These are phyloP conservation scores for Candida smagusa DNA, from an alignment of 1,139 yeast species.

Conservation along the genomic window DNA sequence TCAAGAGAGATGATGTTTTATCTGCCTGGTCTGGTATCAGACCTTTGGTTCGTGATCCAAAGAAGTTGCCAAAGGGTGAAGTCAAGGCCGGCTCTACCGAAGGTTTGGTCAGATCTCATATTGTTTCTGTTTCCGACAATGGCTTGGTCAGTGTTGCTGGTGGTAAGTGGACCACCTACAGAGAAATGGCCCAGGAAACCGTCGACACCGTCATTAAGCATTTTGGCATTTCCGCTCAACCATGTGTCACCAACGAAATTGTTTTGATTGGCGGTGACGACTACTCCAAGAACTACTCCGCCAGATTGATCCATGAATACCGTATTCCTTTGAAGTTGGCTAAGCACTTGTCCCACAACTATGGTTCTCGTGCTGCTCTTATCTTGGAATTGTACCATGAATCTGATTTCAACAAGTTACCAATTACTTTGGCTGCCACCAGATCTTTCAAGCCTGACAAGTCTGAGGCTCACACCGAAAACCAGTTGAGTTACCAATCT, in stretches of 20 bases:
- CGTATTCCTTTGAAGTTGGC: conserved; percentile 74
- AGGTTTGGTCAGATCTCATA: conserved; percentile 87
- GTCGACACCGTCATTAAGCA: conserved; percentile 68
- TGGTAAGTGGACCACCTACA: conserved; percentile 97
- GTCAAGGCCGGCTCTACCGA: conserved; percentile 54
- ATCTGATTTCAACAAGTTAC: conserved; percentile 55
- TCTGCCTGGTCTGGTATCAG: conserved; percentile 98
- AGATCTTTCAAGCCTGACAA: conserved; percentile 34
- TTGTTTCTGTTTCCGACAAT: conserved; percentile 66
- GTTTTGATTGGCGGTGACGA: conserved; percentile 76
- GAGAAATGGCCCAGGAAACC: conserved; percentile 97
- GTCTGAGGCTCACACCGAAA: conserved; percentile 28
- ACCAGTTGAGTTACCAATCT: conserved; percentile 43
- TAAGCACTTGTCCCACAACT: conserved; percentile 77
- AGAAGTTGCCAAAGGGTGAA: conserved; percentile 49
- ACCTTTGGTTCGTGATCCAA: conserved; percentile 90
- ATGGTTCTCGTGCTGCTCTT: conserved; percentile 86
- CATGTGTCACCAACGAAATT: conserved; percentile 63
- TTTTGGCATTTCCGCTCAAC: conserved; percentile 42
- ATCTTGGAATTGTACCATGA: conserved; percentile 62
- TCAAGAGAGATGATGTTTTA: conserved; percentile 83
- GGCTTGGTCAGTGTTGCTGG: conserved; percentile 90
- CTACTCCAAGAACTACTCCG: conserved; percentile 63
- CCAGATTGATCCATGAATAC: conserved; percentile 80
- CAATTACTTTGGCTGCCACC: conserved; percentile 55